Evolutionary conservation across 208 protist genomes (phyloP).

Genomic region (Plasmodiophora brassicae): DNA sequence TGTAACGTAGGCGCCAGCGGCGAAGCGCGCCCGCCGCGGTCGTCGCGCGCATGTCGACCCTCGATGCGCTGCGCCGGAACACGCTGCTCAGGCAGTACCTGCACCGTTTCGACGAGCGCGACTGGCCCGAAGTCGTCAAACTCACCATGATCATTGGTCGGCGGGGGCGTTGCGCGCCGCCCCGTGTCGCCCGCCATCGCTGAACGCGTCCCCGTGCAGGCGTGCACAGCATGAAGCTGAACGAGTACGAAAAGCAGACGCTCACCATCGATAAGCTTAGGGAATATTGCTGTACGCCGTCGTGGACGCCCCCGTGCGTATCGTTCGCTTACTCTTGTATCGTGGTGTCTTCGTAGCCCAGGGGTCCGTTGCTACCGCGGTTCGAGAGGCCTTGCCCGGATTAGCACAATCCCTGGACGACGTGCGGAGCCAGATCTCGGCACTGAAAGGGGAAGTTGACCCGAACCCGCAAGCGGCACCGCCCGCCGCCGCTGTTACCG

Average conservation of each 20-base stretch:
- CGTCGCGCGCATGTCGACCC: too few species aligned
- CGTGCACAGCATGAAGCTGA: constrained; percentile 3
- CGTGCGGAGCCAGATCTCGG: background rate
- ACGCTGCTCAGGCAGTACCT: background rate
- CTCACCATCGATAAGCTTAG: background rate
- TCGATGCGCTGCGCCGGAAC: background rate
- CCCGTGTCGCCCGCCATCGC: too few species aligned
- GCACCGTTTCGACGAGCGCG: constrained; percentile 9
- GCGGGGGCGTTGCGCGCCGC: too few species aligned
- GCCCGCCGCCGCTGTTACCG: too few species aligned
- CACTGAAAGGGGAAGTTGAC: background rate
- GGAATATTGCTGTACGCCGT: background rate
- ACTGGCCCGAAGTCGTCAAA: constrained; percentile 13
- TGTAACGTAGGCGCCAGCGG: too few species aligned
- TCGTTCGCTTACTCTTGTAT: too few species aligned
- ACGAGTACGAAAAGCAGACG: background rate
- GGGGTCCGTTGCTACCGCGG: background rate
- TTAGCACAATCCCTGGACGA: background rate
- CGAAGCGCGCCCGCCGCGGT: too few species aligned
- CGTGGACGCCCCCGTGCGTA: too few species aligned
- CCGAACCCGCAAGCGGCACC: too few species aligned
- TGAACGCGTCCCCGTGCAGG: background rate
- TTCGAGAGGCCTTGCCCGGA: background rate
- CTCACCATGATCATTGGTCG: background rate
- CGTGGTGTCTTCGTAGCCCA: constrained; percentile 22